These are phyloP conservation scores for Abelmoschus esculentus DNA, from an alignment of 345 rosid genomes.

Conservation along the genomic window DNA sequence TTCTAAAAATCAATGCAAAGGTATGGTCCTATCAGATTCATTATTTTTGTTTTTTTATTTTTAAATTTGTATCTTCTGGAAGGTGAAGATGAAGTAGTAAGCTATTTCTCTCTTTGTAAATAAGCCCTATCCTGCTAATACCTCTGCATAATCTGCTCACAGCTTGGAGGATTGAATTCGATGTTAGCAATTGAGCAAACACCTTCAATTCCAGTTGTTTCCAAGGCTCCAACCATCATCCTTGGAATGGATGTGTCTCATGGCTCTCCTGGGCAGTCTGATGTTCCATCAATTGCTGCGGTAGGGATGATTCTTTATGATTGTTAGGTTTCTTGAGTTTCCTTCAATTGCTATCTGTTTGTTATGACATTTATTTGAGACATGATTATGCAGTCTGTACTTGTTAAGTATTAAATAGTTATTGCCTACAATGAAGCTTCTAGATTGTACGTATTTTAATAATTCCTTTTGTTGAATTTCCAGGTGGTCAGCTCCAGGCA, in stretches of 20 bases:
- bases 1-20: constrained; percentile 94
- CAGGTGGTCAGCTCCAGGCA: constrained; percentile 79
- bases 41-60: background rate
- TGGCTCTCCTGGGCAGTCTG: constrained; percentile 89
- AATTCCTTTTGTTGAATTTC: background rate
- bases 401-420: background rate
- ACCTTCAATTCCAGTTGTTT: constrained; percentile 54
- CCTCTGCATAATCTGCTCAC: background rate
- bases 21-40: constrained; percentile 22
- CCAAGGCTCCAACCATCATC: constrained; percentile 70
- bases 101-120: background rate
- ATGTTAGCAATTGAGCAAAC: constrained; percentile 60
- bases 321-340: constrained; percentile 1
- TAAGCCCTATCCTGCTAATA: background rate
- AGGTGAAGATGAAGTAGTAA: background rate
- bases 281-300: constrained; percentile 92
- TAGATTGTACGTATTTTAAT: background rate
- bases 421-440: background rate
- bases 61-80: background rate
- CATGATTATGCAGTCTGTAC: background rate
- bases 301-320: constrained; percentile 29
- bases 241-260: constrained; percentile 98
- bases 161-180: constrained; percentile 95
- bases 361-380: background rate
- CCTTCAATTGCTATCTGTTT: background rate